Percentiles rank a stretch among this genome's conserved stretches.
Evolutionary conservation across 805 yeast species (phyloP).

Genomic region (Wickerhamiella alocasiicola): DNA sequence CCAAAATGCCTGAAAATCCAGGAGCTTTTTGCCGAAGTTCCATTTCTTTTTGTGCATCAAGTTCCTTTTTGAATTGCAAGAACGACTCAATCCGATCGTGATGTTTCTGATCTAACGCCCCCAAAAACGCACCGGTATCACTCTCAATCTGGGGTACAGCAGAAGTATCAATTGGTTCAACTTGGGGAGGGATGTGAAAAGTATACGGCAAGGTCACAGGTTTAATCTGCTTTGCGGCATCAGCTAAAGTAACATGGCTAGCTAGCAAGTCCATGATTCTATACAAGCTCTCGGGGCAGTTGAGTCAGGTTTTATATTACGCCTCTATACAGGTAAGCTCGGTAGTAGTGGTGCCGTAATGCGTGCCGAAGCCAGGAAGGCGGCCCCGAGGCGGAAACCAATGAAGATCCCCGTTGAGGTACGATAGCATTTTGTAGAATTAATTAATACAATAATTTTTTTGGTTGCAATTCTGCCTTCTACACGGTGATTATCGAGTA

Average conservation of each 20-base stretch:
- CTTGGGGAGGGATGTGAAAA: neutral
- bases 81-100: neutral
- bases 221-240: neutral
- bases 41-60: neutral
- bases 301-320: too few species aligned
- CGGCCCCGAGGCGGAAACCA: too few species aligned
- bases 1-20: constrained; percentile 2
- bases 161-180: neutral
- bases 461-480: too few species aligned
- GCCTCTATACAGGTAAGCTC: too few species aligned
- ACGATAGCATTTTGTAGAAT: too few species aligned
- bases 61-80: neutral
- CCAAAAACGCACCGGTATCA: constrained; percentile 2
- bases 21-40: constrained; percentile 2
- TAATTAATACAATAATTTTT: too few species aligned
- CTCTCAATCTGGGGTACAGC: neutral
- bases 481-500: too few species aligned
- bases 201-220: neutral
- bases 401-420: too few species aligned
- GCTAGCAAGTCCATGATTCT: neutral
- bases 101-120: constrained; percentile 1
- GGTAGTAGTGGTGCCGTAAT: too few species aligned
- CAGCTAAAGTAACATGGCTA: neutral
- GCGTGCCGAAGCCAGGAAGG: too few species aligned
- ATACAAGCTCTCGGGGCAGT: too few species aligned